Evolutionary conservation across 352 stramenopile genomes (phyloP), one percentile per base, ranked within the genome.

Genomic region (Globisporangium nagaii): DNA sequence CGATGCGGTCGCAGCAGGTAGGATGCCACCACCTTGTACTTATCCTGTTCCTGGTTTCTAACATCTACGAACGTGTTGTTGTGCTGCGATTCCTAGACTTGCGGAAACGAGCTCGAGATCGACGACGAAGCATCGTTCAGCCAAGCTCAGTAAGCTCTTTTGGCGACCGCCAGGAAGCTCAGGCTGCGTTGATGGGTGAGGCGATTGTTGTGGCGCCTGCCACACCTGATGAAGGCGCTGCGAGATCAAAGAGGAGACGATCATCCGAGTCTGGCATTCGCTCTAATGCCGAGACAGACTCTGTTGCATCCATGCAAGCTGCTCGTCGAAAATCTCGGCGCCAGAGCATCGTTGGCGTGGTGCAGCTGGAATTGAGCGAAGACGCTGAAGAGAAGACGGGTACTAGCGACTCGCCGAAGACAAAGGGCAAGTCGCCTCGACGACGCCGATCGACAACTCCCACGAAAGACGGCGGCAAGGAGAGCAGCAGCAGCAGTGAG

Each of bases 301-400:
- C 17, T 44, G 24, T 17, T 24, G 32, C 25, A 7, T 13, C 43
- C 9, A 22, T 12, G 5, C 32, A 44, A 25, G 20, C 19, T 15
- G 43, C 19, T 39, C 32, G 44, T 19, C 63, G 58, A 10, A 73
- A 73, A 52, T 28, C 39, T 57, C 68, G 65, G 0, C 68, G 70
- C n/a, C 70, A 80, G 53, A 80, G 70, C 37, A 76, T 78, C 30
- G 50, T 71, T 1, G 58, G 51, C 3, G 37, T 49, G 0, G 54
- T 80, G 12, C 32, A 62, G 15, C 45, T 76, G 35, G 40, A 55
- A 15, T 49, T 54, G 9, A 28, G 15, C 0, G 11, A 45, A 35
- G 40, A 30, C 1, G 15, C 22, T 25, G 42, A 20, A 36, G 53
- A 43, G 31, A 40, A 54, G 30, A 28, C n/a, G 13, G 41, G 55